Percentiles rank a stretch among this genome's conserved stretches.
Conservation (phyloP, 2,329 filamentous ascomycete species). For the Xylaria sp. region DNA sequence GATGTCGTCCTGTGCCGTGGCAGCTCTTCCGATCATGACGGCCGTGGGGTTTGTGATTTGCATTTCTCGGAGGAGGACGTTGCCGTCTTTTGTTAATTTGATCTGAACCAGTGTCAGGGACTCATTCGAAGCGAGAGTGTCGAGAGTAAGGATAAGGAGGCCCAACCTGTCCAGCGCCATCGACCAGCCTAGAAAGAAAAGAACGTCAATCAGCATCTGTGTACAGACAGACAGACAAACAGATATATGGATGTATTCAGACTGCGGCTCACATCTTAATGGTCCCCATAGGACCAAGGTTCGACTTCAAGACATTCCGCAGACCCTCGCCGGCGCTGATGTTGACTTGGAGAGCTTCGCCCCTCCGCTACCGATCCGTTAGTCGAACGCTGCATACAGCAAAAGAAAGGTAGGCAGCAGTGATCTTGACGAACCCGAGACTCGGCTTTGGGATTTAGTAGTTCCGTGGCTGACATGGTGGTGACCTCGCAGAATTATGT, state of each 20-base stretch:
- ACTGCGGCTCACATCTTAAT: conserved; percentile 81
- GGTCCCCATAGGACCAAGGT: conserved; percentile 91
- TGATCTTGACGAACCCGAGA: conserved; percentile 72
- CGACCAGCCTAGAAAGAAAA: conserved; percentile 64
- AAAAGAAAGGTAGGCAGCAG: not conserved
- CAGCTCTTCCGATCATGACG: conserved; percentile 83
- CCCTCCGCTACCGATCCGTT: conserved; percentile 76
- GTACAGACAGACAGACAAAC: not conserved
- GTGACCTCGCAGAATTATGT: not conserved
- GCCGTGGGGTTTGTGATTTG: conserved; percentile 99
- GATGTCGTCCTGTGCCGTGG: conserved; percentile 98
- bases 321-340: conserved; percentile 95
- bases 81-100: conserved; percentile 99
- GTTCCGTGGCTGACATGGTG: conserved; percentile 93
- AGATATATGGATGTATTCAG: not conserved
- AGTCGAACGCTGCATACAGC: conserved; percentile 11
- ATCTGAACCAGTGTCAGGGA: conserved; percentile 66
- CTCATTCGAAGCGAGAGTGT: not conserved
- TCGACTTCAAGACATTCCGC: conserved; percentile 94
- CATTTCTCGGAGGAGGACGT: conserved; percentile 81
- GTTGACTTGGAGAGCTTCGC: conserved; percentile 96
- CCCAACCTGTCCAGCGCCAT: conserved; percentile 74
- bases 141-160: conserved; percentile 12
- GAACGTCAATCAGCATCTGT: not conserved
- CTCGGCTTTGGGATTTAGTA: conserved; percentile 98